Percentiles rank a stretch among this genome's conserved stretches.
Conservation (phyloP, 2,329 filamentous ascomycete genomes). For the Periconia macrospinosa region DNA sequence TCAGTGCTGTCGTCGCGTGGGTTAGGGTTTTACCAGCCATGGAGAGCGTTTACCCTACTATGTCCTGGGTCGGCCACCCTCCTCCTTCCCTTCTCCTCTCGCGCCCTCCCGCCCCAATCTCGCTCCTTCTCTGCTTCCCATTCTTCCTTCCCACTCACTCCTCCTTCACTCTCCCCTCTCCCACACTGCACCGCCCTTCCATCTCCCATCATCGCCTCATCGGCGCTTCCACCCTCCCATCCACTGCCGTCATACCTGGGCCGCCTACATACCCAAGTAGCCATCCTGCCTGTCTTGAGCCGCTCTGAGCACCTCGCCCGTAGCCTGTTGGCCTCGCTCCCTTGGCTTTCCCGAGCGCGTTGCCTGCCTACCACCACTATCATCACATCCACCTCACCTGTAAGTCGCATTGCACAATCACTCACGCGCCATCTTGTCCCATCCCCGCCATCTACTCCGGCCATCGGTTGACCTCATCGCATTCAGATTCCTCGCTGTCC, state of each 20-base stretch:
- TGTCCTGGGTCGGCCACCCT: too few species aligned
- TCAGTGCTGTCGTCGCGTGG: too few species aligned
- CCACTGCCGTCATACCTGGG: background rate
- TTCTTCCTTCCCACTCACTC: slow-evolving; percentile 16
- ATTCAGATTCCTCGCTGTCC: background rate
- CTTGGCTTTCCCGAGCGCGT: slow-evolving; percentile 6
- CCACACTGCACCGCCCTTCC: slow-evolving; percentile 19
- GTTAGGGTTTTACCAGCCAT: too few species aligned
- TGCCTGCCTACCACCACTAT: too few species aligned
- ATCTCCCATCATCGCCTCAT: slow-evolving; percentile 11
- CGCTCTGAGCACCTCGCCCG: background rate
- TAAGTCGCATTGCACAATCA: background rate
- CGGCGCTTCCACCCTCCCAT: slow-evolving; percentile 13
- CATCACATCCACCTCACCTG: background rate
- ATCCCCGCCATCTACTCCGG: background rate
- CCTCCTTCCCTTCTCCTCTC: slow-evolving; percentile 18
- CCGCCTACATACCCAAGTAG: background rate
- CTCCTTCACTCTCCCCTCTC: slow-evolving; percentile 25
- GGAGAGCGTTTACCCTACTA: background rate
- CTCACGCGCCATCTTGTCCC: background rate
- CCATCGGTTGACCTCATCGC: background rate
- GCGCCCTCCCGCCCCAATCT: too few species aligned
- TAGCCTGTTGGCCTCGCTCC: slow-evolving; percentile 16
- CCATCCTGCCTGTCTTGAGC: background rate
- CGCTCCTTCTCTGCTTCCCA: slow-evolving; percentile 12